phyloP scores from a whole-genome alignment of 352 stramenopile genomes.

The Globisporangium abappressorium region DNA sequence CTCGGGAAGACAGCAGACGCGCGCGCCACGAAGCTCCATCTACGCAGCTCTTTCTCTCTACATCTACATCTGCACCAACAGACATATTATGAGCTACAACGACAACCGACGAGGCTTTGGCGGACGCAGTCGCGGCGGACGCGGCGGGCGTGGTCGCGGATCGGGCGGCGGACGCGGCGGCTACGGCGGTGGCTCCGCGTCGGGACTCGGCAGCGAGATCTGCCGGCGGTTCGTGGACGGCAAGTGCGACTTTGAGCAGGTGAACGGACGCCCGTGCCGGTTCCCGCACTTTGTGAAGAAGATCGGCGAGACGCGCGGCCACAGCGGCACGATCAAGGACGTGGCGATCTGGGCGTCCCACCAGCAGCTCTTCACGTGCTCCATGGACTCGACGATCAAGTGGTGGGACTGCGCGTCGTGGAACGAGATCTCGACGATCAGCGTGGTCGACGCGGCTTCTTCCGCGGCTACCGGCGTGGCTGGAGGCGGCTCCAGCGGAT shows the following conservation, averaged over 20 bases:
- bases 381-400: constrained; percentile 69
- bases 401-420: constrained; percentile 82
- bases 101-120: constrained; percentile 56
- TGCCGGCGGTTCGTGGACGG: constrained; percentile 63
- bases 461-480: neutral
- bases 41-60: neutral
- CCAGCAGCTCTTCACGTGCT: constrained; percentile 80
- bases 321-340: constrained; percentile 73
- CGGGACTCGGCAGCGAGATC: constrained; percentile 53
- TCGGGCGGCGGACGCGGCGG: constrained; percentile 32
- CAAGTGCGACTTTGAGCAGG: constrained; percentile 56
- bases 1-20: too few relatives aligned
- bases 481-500: constrained; percentile 7
- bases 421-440: constrained; percentile 79
- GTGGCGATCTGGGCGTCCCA: constrained; percentile 66
- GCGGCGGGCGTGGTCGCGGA: constrained; percentile 36
- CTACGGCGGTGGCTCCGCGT: constrained; percentile 21
- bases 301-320: constrained; percentile 74
- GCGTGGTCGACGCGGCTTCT: constrained; percentile 33
- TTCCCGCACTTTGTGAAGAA: constrained; percentile 84
- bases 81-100: constrained; percentile 59
- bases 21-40: neutral
- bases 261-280: constrained; percentile 58
- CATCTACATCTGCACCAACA: too few relatives aligned
- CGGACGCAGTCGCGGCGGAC: constrained; percentile 40